Percentiles rank a stretch among this genome's conserved stretches.
Conservation (phyloP, 148 eudicot species). For the Chenopodium album region DNA sequence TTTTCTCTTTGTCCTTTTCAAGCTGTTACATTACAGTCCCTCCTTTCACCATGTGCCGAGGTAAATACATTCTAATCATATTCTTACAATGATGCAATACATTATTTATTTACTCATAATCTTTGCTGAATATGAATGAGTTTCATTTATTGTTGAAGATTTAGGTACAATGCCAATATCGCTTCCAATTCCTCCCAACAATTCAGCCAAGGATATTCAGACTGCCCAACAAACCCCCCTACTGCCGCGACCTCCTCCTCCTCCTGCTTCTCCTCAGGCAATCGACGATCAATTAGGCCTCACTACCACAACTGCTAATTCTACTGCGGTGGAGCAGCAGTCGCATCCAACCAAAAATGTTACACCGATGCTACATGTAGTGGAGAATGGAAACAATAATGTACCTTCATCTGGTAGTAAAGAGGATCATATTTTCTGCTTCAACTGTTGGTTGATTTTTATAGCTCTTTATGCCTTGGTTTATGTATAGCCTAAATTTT, state of each 20-base stretch:
- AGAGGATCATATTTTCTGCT: background rate
- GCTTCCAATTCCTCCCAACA: conserved; percentile 31
- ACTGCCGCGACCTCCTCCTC: conserved; percentile 17
- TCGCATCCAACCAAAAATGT: conserved; percentile 9
- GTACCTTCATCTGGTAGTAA: conserved; percentile 3
- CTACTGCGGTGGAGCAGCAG: background rate
- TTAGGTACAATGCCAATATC: conserved; percentile 35
- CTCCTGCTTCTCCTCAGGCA: conserved; percentile 23
- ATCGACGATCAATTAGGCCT: background rate
- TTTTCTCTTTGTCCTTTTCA: conserved; percentile 33
- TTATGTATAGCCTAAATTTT: background rate
- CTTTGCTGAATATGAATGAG: background rate
- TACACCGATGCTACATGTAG: conserved; percentile 23
- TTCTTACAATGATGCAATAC: no score
- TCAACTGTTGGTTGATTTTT: conserved; percentile 21
- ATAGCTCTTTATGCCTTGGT: conserved; percentile 21
- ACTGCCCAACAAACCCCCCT: conserved; percentile 15
- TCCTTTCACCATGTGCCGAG: conserved; percentile 37
- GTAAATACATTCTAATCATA: conserved; percentile 10
- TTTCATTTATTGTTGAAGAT: conserved; percentile 19
- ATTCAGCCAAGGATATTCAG: conserved; percentile 9
- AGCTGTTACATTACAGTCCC: conserved; percentile 35
- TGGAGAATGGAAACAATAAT: conserved; percentile 18
- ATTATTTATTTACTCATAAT: no score
- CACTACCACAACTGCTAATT: background rate